Conservation (phyloP, 768 basidiomycete species). For the Trametes cubensis region DNA sequence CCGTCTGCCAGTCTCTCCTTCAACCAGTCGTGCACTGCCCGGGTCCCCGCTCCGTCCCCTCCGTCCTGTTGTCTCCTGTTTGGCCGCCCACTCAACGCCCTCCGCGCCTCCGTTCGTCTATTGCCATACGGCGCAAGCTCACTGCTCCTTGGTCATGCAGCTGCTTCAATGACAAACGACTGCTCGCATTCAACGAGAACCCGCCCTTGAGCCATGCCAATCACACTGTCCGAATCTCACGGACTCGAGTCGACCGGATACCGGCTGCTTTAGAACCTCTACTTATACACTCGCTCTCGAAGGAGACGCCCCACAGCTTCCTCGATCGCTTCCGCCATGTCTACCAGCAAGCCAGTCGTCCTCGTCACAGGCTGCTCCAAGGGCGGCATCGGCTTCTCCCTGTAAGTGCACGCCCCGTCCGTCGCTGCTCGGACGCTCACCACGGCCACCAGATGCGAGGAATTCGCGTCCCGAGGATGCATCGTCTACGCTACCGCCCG, state of each 20-base stretch:
- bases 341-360: conserved; percentile 43
- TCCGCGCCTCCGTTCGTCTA: not conserved
- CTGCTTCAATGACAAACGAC: not conserved
- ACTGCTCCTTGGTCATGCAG: no score
- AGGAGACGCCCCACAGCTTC: not conserved
- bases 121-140: not conserved
- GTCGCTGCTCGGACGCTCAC: not conserved
- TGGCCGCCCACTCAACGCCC: not conserved
- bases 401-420: conserved; percentile 42
- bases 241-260: no score
- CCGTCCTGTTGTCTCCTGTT: conserved; percentile 9
- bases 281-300: not conserved
- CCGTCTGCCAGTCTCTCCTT: no score
- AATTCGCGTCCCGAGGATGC: conserved; percentile 67
- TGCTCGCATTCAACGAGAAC: not conserved
- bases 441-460: conserved; percentile 53
- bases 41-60: conserved; percentile 2
- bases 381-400: conserved; percentile 71
- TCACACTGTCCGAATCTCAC: no score
- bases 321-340: conserved; percentile 1
- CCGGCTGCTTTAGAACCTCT: not conserved
- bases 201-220: no score
- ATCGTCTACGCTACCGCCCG: conserved; percentile 79
- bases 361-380: conserved; percentile 73
- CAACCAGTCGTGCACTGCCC: no score